Evolutionary conservation across 305 asterid genomes (phyloP).

Genomic region (Fraxinus baroniana): DNA sequence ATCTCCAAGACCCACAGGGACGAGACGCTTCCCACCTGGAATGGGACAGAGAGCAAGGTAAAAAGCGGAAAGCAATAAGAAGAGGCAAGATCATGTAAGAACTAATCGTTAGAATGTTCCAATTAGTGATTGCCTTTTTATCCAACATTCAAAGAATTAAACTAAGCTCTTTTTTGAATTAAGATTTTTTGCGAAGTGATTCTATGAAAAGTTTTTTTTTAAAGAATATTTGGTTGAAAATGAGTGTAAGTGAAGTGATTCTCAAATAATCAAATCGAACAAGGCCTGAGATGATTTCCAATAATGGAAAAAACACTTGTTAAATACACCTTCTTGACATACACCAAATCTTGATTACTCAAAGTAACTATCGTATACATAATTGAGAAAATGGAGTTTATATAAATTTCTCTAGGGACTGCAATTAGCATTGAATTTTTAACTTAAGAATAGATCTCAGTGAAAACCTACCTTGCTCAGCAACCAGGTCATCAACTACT

Average conservation of each 20-base stretch:
- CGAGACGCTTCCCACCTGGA: conserved; percentile 45
- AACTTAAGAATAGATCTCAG: not conserved
- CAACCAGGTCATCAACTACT: conserved; percentile 65
- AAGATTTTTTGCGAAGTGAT: too few relatives aligned
- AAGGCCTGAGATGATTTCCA: not conserved
- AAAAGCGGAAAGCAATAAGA: not conserved
- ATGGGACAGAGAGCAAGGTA: not conserved
- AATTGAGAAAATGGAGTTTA: not conserved
- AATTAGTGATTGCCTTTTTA: not conserved
- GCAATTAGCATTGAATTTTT: not conserved
- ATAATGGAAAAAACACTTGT: not conserved
- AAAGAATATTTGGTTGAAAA: too few relatives aligned
- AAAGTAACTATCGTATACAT: not conserved
- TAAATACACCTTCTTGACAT: not conserved
- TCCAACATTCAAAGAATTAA: not conserved
- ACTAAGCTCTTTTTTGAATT: too few relatives aligned
- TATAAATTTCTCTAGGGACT: not conserved
- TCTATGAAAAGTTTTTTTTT: too few relatives aligned
- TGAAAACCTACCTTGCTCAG: conserved; percentile 64
- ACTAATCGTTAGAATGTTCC: not conserved
- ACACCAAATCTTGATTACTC: not conserved
- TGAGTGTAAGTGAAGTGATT: not conserved
- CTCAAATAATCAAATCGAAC: not conserved
- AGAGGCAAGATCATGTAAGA: not conserved
- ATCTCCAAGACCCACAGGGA: conserved; percentile 50